Conservation (phyloP, 2,329 filamentous ascomycete genomes). For the Drechslera avenae region DNA sequence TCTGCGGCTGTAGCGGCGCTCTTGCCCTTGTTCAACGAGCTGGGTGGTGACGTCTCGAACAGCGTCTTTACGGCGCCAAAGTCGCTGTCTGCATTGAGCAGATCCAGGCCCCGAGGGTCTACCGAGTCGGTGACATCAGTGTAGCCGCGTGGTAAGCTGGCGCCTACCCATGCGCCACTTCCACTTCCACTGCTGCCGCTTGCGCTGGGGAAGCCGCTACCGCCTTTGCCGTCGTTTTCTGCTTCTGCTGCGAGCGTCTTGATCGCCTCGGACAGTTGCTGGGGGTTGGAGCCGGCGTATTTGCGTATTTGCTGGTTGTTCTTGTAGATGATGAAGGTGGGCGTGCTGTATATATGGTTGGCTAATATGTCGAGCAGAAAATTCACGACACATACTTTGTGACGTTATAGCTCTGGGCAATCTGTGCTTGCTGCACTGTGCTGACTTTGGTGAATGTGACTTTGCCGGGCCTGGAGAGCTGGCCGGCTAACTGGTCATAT, state of each 20-base stretch:
- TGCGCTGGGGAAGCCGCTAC: slow-evolving; percentile 49
- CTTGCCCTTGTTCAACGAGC: slow-evolving; percentile 58
- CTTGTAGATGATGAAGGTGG: slow-evolving; percentile 86
- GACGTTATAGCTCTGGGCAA: slow-evolving; percentile 75
- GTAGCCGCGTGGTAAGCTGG: slow-evolving; percentile 78
- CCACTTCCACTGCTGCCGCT: slow-evolving; percentile 45
- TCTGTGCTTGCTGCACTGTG: slow-evolving; percentile 74
- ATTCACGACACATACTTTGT: slow-evolving; percentile 58
- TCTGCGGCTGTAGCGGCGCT: slow-evolving; percentile 60
- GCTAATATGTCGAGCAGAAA: not conserved
- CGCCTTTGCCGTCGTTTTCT: slow-evolving; percentile 52
- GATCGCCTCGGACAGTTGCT: slow-evolving; percentile 72
- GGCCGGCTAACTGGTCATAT: slow-evolving; percentile 75
- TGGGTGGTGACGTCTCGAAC: slow-evolving; percentile 73
- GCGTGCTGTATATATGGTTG: slow-evolving; percentile 61
- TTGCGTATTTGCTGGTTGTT: slow-evolving; percentile 70
- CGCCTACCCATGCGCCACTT: slow-evolving; percentile 70
- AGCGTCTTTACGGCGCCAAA: slow-evolving; percentile 74
- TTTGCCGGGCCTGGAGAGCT: slow-evolving; percentile 71
- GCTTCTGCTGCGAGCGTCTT: slow-evolving; percentile 72
- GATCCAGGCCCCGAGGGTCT: slow-evolving; percentile 78
- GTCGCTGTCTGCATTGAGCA: slow-evolving; percentile 83
- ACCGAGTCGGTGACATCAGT: slow-evolving; percentile 81
- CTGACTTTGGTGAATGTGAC: slow-evolving; percentile 90
- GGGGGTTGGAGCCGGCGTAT: slow-evolving; percentile 74